Evolutionary conservation across 352 stramenopile species (phyloP), one percentile per base, ranked within the genome.

Genomic region (Phytopythium helicoides): DNA sequence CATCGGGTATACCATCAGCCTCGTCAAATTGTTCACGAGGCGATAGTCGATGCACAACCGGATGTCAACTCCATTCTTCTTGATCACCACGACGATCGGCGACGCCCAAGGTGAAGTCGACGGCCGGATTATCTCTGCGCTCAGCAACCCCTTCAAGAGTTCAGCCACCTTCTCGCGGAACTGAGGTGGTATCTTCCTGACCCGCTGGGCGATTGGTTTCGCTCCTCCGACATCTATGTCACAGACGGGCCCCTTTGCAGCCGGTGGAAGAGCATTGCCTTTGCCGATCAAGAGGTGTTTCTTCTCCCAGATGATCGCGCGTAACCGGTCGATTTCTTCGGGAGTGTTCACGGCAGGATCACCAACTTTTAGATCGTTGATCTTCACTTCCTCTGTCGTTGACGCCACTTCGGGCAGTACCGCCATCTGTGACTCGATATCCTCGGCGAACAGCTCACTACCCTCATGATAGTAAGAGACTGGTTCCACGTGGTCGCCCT

Each of bases 191-290:
- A 73, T 45, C 26, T 57, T 54, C 0, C 65, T 36, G 0, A 49
- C 45, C 0, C 28, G 16, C 11, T 75, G 65, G 0, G 65, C 62
- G n/a, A 71, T 35, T 0, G 62, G 62, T 2, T 11, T 44, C 0
- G 57, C 63, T 1, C 52, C 34, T 0, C 66, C 55, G 0, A 71
- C 57, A 22, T 80, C 69, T 14, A 76, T 71, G 22, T 76, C 66
- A 16, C 67, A 77, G 0, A 73, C n/a, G 0, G 60, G 61, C 0
- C 66, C 64, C 2, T 46, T 25, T 0, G 59, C 70, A 1, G 60
- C 21, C 0, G 47, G 56, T 1, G 66, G 60, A 0, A 62, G 16
- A 0, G 62, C 59, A n/a, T 75, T 71, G 0, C 57, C 59, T 19
- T 66, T 71, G 0, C 61, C 58, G 48, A 74, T 73, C 3, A 78